Evolutionary conservation across 2,329 filamentous ascomycete genomes (phyloP), one percentile per base, ranked within the genome.

Genomic region (Penicillium corylophilum): DNA sequence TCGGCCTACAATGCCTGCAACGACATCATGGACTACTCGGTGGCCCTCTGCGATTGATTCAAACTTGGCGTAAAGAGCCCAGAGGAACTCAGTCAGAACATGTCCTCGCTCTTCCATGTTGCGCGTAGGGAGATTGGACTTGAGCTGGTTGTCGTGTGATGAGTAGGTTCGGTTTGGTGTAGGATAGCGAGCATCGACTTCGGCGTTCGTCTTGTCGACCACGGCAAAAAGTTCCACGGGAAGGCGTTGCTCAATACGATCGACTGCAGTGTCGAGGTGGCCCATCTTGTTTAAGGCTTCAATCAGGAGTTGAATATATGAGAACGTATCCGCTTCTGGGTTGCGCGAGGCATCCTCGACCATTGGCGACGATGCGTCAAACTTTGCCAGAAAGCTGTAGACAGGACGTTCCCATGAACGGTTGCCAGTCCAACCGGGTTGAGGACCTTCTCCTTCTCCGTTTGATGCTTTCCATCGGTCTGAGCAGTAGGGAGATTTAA

Each of bases 401-500:
- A 86, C 71, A 9, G 78, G 73, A 35, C 79, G 74, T 33, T 83
- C 81, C 68, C 80, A 79, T 2, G 75, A 69, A 46, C 73, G 68
- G 18, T 64, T 70, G 16, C 64, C 65, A 38, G 62, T 55, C 56
- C 62, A 63, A 38, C 53, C 65, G n/a, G 61, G 54, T 12, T 61
- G 33, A 57, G 51, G 63, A 22, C 45, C 58, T 29, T 72, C 72
- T 36, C 66, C 68, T 18, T 76, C 73, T 3, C 66, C 60, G 6
- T 54, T 60, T 53, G 95, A 83, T 52, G 82, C 83, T 71, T 95
- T 95, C 94, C 94, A 99, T 60, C 94, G 82, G 68, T 96, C 90
- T 68, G 96, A 91, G 67, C 93, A 97, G 69, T 99, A 99, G 0
- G 93, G 94, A 3, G 93, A 97, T 70, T 97, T 97, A 35, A 99